These are phyloP conservation scores for Kappamyces sp. DNA, from an alignment of 192 early-diverging fungal genomes.

Conservation along the genomic window DNA sequence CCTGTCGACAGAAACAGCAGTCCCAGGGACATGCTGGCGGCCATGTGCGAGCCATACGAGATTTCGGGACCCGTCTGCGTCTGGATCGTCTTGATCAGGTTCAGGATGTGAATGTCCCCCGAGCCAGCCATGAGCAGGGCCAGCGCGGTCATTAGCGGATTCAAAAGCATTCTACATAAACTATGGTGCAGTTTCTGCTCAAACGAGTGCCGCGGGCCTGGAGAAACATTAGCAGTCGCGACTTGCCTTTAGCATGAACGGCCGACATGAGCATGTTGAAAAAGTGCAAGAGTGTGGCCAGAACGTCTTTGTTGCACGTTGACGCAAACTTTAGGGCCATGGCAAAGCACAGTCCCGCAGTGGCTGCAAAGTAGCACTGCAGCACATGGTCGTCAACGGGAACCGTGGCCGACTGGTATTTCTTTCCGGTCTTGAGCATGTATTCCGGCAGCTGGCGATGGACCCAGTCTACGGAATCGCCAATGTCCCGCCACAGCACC, in stretches of 20 bases:
- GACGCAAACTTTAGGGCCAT: constrained; percentile 53
- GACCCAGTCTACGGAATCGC: constrained; percentile 62
- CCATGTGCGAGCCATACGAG: constrained; percentile 66
- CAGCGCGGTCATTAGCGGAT: constrained; percentile 38
- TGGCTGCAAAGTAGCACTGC: constrained; percentile 43
- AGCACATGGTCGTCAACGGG: constrained; percentile 43
- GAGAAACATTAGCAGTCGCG: too few species aligned
- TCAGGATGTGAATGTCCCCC: constrained; percentile 60
- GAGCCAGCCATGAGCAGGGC: constrained; percentile 78
- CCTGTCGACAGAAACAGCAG: constrained; percentile 71
- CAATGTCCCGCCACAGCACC: constrained; percentile 68
- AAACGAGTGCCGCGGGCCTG: too few species aligned
- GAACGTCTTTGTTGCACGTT: not conserved
- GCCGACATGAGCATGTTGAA: not conserved
- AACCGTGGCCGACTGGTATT: constrained; percentile 12
- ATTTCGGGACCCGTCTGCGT: constrained; percentile 39
- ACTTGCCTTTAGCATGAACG: too few species aligned
- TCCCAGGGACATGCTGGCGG: constrained; percentile 68
- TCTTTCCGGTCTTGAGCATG: constrained; percentile 22
- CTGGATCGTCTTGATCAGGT: constrained; percentile 51
- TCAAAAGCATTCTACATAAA: not conserved
- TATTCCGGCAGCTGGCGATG: constrained; percentile 53
- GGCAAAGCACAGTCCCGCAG: constrained; percentile 62
- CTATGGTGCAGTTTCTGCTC: not conserved
- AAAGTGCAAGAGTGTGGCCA: not conserved